Percentiles rank a stretch among this genome's conserved stretches.
These are phyloP conservation scores for Aristolochia contorta DNA, from an alignment of 164 flowering plant species.

Conservation along the genomic window DNA sequence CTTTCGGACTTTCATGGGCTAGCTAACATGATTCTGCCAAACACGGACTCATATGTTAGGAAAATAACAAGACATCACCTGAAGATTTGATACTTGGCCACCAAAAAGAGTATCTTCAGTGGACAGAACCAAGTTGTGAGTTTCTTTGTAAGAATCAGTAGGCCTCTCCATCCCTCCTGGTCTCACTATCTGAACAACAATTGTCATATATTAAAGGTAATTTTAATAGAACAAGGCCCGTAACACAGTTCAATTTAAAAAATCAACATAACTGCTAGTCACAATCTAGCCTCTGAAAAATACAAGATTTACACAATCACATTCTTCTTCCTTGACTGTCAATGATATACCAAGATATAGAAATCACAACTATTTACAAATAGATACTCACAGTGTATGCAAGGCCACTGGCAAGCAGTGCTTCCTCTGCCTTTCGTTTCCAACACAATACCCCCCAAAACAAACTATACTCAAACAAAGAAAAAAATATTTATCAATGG, in stretches of 20 bases:
- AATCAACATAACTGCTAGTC: background rate
- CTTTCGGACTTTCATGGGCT: no score
- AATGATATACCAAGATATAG: no score
- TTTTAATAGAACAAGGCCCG: conserved; percentile 3
- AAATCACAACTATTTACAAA: background rate
- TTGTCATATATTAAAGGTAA: conserved; percentile 2
- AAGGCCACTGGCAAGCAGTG: conserved; percentile 80
- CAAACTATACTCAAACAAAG: conserved; percentile 36
- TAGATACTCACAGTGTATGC: conserved; percentile 72
- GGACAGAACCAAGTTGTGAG: conserved; percentile 75
- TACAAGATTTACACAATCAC: no score
- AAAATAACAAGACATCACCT: conserved; percentile 30
- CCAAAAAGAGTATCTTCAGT: conserved; percentile 84
- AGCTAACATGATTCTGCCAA: no score
- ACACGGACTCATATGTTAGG: no score
- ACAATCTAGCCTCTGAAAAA: no score
- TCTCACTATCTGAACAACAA: conserved; percentile 73
- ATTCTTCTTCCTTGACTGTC: no score
- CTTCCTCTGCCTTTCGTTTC: conserved; percentile 98
- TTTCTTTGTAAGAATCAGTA: conserved; percentile 88
- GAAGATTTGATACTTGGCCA: conserved; percentile 94
- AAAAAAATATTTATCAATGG: no score
- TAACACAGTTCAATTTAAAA: background rate
- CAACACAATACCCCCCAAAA: conserved; percentile 97
- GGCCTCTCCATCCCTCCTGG: conserved; percentile 99